phyloP scores from a whole-genome alignment of 2,329 filamentous ascomycete genomes.

The Xylaria digitata region DNA sequence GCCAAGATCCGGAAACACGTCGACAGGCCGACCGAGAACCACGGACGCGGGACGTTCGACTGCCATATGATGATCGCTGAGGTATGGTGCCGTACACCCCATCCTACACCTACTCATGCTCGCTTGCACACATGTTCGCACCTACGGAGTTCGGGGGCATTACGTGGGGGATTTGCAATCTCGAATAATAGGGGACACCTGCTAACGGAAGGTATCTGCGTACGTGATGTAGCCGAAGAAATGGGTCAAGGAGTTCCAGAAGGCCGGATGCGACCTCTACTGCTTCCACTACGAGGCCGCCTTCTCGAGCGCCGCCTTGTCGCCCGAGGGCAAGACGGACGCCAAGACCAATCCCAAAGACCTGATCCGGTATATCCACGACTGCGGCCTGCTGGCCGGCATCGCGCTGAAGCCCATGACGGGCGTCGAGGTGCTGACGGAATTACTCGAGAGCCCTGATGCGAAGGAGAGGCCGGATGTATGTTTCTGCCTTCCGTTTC shows the following conservation, averaged over 20 bases:
- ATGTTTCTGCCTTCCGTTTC: constrained; percentile 53
- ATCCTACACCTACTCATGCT: neutral
- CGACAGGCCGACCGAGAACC: constrained; percentile 73
- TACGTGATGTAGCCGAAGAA: constrained; percentile 79
- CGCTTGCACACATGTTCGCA: too few relatives aligned
- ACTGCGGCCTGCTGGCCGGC: constrained; percentile 86
- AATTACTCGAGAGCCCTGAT: constrained; percentile 80
- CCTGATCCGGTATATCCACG: constrained; percentile 90
- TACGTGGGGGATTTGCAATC: too few relatives aligned
- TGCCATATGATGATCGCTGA: constrained; percentile 99
- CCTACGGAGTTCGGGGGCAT: too few relatives aligned
- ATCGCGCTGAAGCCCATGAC: constrained; percentile 97
- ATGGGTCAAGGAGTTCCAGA: constrained; percentile 96
- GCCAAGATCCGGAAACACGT: constrained; percentile 92
- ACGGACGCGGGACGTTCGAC: constrained; percentile 93
- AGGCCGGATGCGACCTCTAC: constrained; percentile 96
- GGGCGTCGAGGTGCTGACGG: constrained; percentile 89
- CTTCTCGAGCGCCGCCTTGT: constrained; percentile 85
- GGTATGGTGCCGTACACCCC: constrained; percentile 63
- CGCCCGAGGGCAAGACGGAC: constrained; percentile 75
- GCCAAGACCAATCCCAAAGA: constrained; percentile 83
- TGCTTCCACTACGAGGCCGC: constrained; percentile 99
- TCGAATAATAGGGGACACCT: neutral
- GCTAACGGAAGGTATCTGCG: constrained; percentile 15
- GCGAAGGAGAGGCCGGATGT: constrained; percentile 88